Evolutionary conservation across 305 asterid genomes (phyloP), one percentile per base, ranked within the genome.

Genomic region (Solanum hybrid): DNA sequence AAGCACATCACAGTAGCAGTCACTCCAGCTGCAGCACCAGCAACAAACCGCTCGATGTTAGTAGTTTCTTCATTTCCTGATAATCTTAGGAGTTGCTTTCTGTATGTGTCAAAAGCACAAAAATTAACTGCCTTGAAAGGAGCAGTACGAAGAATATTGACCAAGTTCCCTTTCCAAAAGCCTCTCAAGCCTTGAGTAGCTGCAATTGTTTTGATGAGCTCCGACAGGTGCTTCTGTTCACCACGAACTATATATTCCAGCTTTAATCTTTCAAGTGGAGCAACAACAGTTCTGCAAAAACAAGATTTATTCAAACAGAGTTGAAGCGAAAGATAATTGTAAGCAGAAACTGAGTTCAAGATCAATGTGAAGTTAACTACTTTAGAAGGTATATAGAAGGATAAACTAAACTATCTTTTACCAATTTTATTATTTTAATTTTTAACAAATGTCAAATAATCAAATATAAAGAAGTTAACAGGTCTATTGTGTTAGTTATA

Each of bases 11-110:
- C 95, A 28, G 98, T 94, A 81, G 99, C 99, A 81, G 99, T 97
- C 18, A 97, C 95, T 87, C 99, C 99, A 92, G 99, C 99, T 11
- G 98, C 98, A 42, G 99, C 99, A 91, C 99, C 99, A 73, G 99
- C 98, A 88, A 97, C 87, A 89, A 97, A 95, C 93, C 98, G 93
- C 95, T 95, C 99, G 18, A 92, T 75, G 87, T 97, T 95, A 20
- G 98, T 92, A 91, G 98, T 96, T 92, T 96, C 99, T 90, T 94
- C 94, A 91, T 96, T 94, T 82, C 98, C 97, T 61, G 95, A 93
- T 71, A 97, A 89, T 80, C 81, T 96, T 87, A 92, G 94, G 64
- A 97, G 96, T 93, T 96, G 98, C 93, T 96, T 97, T 93, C 99
- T 93, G 88, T 97, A 97, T 10, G 98, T 96, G 89, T 97, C 99